Evolutionary conservation across 1,284 basidiomycete genomes (phyloP).

Genomic region (Coriolopsis trogii): DNA sequence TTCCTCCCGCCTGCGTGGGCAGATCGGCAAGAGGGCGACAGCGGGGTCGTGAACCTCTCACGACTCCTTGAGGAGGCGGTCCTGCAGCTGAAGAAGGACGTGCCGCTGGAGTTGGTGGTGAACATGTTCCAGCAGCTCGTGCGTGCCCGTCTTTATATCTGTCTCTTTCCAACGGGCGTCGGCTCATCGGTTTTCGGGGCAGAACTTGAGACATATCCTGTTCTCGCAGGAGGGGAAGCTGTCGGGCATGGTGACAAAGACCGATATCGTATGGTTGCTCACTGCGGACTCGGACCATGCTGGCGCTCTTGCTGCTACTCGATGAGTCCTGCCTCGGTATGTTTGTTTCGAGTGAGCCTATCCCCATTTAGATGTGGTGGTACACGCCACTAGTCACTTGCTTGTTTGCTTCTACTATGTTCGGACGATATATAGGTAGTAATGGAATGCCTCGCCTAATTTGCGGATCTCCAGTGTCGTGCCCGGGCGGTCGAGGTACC

Average conservation of each 20-base stretch:
- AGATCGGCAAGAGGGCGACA: conserved; percentile 16
- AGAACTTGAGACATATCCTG: conserved; percentile 71
- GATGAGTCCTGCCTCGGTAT: background rate
- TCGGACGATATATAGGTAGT: conserved; percentile 71
- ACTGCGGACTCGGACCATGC: conserved; percentile 62
- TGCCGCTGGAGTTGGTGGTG: conserved; percentile 70
- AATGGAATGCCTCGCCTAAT: conserved; percentile 82
- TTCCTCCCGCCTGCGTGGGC: conserved; percentile 35
- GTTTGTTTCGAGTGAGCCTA: background rate
- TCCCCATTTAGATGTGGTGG: no score
- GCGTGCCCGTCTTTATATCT: conserved; percentile 22
- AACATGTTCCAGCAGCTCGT: conserved; percentile 76
- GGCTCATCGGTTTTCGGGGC: conserved; percentile 6
- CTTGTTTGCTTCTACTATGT: conserved; percentile 7
- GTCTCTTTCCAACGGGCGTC: background rate
- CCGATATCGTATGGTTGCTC: conserved; percentile 64
- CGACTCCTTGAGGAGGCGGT: conserved; percentile 57
- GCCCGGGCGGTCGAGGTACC: conserved; percentile 57
- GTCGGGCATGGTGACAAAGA: conserved; percentile 68
- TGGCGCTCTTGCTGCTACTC: conserved; percentile 42
- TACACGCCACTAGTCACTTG: no score
- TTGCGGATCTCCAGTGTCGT: conserved; percentile 67
- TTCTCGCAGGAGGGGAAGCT: conserved; percentile 64
- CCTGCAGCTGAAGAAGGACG: conserved; percentile 65
- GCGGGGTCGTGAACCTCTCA: conserved; percentile 49